phyloP scores from a whole-genome alignment of 2,329 filamentous ascomycete species.

The Corynespora cassiicola region DNA sequence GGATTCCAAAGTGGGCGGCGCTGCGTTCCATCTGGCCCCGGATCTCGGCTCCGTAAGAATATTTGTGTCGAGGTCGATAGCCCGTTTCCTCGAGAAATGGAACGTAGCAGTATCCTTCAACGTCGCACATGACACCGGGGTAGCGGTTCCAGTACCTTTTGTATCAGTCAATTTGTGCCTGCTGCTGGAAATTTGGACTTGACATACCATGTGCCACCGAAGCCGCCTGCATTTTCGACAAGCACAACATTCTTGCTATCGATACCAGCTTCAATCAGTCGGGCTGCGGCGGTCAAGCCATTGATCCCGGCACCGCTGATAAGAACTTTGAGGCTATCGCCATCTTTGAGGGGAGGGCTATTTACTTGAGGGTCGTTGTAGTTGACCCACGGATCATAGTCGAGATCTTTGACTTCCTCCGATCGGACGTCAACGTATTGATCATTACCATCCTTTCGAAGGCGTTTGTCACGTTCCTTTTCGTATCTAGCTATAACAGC shows the following conservation, averaged over 20 bases:
- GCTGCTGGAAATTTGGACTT: background rate
- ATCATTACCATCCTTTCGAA: no score
- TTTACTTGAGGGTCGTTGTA: no score
- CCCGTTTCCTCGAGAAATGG: conserved; percentile 65
- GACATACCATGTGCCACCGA: conserved; percentile 54
- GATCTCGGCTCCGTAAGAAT: conserved; percentile 52
- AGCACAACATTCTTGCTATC: conserved; percentile 51
- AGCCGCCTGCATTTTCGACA: conserved; percentile 56
- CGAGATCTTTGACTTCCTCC: no score
- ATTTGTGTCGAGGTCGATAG: conserved; percentile 60
- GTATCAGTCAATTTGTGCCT: background rate
- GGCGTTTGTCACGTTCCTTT: no score
- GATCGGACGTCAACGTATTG: no score
- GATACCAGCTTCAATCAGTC: conserved; percentile 48
- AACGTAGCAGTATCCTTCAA: conserved; percentile 65
- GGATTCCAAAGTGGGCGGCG: conserved; percentile 33
- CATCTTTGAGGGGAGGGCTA: no score
- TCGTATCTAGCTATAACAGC: no score
- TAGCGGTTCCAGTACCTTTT: conserved; percentile 57
- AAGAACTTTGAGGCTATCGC: no score
- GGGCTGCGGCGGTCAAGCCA: no score
- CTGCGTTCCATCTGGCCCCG: conserved; percentile 42
- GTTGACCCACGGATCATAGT: no score
- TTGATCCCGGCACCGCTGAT: no score
- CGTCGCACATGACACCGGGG: conserved; percentile 60